Conservation (phyloP, 2,329 filamentous ascomycete species). For the Dactylella cylindrospora region DNA sequence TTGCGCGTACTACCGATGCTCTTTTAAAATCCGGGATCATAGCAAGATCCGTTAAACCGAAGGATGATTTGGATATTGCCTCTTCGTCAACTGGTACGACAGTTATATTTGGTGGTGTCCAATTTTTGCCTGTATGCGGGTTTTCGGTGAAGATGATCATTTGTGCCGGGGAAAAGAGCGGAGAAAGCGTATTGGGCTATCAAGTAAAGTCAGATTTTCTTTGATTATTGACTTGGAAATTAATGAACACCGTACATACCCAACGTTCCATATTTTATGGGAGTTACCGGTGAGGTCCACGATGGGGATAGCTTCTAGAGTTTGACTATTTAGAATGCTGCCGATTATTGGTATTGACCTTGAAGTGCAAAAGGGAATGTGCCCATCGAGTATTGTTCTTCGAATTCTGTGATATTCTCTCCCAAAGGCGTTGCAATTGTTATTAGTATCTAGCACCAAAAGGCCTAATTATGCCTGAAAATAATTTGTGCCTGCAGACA, state of each 20-base stretch:
- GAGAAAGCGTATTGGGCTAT: conserved; percentile 11
- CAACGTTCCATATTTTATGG: conserved; percentile 13
- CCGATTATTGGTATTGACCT: no score
- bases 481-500: no score
- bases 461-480: no score
- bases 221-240: conserved; percentile 2
- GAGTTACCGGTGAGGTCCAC: no score
- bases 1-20: conserved; percentile 5
- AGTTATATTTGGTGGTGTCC: conserved; percentile 11
- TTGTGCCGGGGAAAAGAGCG: conserved; percentile 1
- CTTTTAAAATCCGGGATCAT: conserved; percentile 6
- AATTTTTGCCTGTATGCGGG: conserved; percentile 2
- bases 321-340: no score
- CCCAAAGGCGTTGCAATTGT: no score
- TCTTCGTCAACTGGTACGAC: conserved; percentile 7
- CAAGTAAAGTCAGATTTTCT: not conserved
- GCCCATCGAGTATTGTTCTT: not conserved
- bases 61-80: not conserved
- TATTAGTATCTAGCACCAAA: no score
- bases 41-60: conserved; percentile 13
- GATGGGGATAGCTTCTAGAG: no score
- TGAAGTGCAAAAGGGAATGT: no score
- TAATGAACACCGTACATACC: conserved; percentile 1
- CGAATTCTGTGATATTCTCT: not conserved
- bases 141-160: conserved; percentile 13